Base-by-base conservation (phyloP, 805 yeast species). In the Yamadazyma sp. region DNA sequence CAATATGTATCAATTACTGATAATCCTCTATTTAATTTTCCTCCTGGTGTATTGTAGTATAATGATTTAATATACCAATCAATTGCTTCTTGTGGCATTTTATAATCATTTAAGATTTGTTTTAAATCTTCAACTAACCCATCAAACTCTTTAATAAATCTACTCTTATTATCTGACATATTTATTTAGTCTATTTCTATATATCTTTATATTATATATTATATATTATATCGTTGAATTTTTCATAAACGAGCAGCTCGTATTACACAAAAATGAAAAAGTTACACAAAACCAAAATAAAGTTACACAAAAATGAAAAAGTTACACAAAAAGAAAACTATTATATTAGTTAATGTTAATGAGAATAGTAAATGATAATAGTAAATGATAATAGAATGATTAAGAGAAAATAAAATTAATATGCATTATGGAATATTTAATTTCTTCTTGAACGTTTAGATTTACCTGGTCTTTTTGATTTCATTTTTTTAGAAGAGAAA, bases 1-100 rank as follows among this genome's bases (percentile, higher is more conserved):
- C 80, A 79, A 68, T 85, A 93, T 1, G 98, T 86, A 60, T 91
- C 98, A 43, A 93, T 81, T 13, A 93, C 98, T 24, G 97, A 86
- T 39, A 93, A 67, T 21, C 99, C 99, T 59, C 99, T 78, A 75
- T 93, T 93, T 56, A 88, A 74, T 63, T 93, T 93, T 33, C 99
- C 99, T 42, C 97, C 96, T 39, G 96, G 91, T 4, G 95, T 80
- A 69, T 93, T 93, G 70, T 91, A 85, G 51, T 80, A 65, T 56
- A 91, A 67, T 47, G 70, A 79, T 47, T 73, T 73, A 48, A 71
- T 76, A 62, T 78, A 86, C 98, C 98, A 93, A 18, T 75, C 76
- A 38, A 84, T 74, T 24, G 96, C 97, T 43, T 85, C 93, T 35
- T 70, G 62, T 20, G 96, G 87, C 80, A 93, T 84, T 38, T 87